A percentile compares a stretch with the other conserved stretches of the same genome.
These are phyloP conservation scores for Yamadazyma epiphylla DNA, from an alignment of 1,139 yeast species.

Conservation along the genomic window DNA sequence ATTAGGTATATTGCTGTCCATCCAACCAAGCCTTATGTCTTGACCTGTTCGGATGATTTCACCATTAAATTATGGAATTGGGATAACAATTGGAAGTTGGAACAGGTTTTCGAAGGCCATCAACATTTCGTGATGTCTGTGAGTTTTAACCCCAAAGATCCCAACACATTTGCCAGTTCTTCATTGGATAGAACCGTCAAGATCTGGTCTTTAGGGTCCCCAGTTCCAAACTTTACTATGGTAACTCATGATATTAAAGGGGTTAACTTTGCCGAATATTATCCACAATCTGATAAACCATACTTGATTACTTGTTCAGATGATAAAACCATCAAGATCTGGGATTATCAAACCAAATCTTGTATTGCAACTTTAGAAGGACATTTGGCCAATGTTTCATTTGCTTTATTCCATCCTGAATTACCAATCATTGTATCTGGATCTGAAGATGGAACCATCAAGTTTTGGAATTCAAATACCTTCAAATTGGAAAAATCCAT, in stretches of 20 bases:
- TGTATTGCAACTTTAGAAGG: conserved; percentile 94
- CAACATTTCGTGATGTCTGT: conserved; percentile 93
- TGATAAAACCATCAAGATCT: conserved; percentile 83
- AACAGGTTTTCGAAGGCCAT: conserved; percentile 93
- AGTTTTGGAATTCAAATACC: conserved; percentile 77
- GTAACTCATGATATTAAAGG: conserved; percentile 91
- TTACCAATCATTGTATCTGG: conserved; percentile 84
- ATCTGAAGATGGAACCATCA: conserved; percentile 77
- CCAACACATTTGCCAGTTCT: conserved; percentile 95
- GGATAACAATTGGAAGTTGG: conserved; percentile 89
- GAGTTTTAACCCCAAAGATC: conserved; percentile 95
- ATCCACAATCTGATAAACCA: conserved; percentile 96
- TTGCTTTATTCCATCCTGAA: conserved; percentile 96
- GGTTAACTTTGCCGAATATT: conserved; percentile 92
- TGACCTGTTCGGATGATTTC: conserved; percentile 91
- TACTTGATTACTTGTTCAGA: conserved; percentile 91
- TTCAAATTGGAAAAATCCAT: conserved; percentile 86
- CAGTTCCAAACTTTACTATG: conserved; percentile 88
- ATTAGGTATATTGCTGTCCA: conserved; percentile 91
- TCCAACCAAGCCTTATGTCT: conserved; percentile 83
- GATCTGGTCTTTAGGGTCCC: conserved; percentile 91
- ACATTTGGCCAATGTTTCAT: conserved; percentile 89
- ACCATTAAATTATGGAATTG: conserved; percentile 94
- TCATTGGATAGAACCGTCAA: conserved; percentile 95
- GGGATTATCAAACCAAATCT: conserved; percentile 98